These are phyloP conservation scores for Dendrocalamus sinicus DNA, from an alignment of 176 grass and related monocot genomes.

Conservation along the genomic window DNA sequence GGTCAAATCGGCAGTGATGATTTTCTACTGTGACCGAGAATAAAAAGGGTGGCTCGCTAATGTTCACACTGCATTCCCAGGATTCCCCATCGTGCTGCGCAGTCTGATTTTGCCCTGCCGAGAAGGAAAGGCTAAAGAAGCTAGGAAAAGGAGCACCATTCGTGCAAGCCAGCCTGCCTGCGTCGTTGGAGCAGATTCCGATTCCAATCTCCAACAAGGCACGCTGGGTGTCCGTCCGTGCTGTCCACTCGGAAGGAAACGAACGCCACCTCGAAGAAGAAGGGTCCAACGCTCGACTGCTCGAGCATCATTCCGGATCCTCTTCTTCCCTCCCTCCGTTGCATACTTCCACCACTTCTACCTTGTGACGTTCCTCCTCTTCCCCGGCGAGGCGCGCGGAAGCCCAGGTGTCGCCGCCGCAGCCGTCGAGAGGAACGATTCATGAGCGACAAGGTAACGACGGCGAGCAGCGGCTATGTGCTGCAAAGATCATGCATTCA, in stretches of 20 bases:
- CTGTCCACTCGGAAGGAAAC: neutral
- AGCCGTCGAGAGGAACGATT: neutral
- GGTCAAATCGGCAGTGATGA: neutral
- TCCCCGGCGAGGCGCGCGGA: neutral
- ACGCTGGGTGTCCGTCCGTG: neutral
- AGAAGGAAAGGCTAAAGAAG: neutral
- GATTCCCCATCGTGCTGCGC: neutral
- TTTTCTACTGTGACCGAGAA: neutral
- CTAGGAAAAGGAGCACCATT: neutral
- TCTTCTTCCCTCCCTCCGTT: too few species aligned
- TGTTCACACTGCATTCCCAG: neutral
- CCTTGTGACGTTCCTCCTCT: neutral
- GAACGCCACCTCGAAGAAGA: neutral
- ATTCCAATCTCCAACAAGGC: constrained; percentile 14
- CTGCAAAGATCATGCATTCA: neutral
- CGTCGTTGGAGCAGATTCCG: constrained; percentile 25
- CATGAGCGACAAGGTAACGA: constrained; percentile 47
- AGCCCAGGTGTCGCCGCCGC: neutral
- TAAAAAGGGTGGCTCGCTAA: neutral
- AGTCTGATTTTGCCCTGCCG: neutral
- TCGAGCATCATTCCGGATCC: neutral
- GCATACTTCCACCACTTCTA: neutral
- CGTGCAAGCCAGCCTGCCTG: neutral
- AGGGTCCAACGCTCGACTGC: neutral
- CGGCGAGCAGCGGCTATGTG: neutral